Evolutionary conservation across 139 green algal genomes (phyloP).

Genomic region (Desmodesmus armatus): DNA sequence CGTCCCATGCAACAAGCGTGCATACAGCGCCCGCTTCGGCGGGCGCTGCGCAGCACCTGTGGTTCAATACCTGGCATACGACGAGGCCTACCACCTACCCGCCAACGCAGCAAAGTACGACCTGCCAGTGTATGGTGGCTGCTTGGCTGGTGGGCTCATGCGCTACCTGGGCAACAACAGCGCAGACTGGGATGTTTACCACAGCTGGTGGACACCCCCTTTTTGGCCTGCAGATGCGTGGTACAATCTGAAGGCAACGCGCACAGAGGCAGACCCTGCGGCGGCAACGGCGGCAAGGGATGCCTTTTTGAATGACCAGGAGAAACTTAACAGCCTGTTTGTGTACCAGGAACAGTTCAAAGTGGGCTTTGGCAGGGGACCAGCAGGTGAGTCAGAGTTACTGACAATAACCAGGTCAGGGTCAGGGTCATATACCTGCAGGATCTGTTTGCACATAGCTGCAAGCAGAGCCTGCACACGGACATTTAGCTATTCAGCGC

Average conservation of each 20-base stretch:
- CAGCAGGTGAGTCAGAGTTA: neutral
- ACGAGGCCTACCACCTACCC: conserved; percentile 10
- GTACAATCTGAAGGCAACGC: neutral
- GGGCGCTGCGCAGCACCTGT: conserved; percentile 26
- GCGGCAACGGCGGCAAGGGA: neutral
- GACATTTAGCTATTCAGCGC: too few species aligned
- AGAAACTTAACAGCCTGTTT: neutral
- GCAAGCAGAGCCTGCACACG: too few species aligned
- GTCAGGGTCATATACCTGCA: too few species aligned
- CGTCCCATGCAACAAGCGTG: conserved; percentile 8
- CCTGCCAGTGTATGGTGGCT: conserved; percentile 24
- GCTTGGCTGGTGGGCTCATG: conserved; percentile 21
- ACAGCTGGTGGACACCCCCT: conserved; percentile 3
- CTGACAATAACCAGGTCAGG: too few species aligned
- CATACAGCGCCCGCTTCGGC: conserved; percentile 16
- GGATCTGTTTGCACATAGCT: too few species aligned
- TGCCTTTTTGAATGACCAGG: neutral
- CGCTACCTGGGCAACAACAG: neutral
- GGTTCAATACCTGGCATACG: conserved; percentile 38
- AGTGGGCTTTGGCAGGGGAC: neutral
- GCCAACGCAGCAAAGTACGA: neutral
- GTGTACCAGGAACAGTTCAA: conserved; percentile 6
- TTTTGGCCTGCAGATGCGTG: conserved; percentile 22
- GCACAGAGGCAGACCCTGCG: neutral
- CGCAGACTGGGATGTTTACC: neutral